Percentiles rank a stretch among this genome's conserved stretches.
Evolutionary conservation across 768 basidiomycete species (phyloP).

Genomic region (Tylopilus plumbeoviolaceoides): DNA sequence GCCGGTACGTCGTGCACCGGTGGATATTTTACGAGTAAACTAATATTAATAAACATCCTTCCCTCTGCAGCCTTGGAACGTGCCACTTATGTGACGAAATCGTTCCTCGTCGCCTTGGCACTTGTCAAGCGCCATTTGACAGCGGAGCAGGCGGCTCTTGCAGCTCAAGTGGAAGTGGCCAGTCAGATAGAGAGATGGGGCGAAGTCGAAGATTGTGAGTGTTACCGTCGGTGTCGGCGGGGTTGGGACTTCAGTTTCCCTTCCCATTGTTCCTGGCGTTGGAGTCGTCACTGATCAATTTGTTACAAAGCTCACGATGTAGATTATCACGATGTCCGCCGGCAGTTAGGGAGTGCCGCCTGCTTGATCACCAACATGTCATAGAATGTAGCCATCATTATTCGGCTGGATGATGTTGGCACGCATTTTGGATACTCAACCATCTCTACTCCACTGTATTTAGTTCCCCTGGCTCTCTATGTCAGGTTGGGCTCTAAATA

Average conservation of each 20-base stretch:
- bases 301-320: conserved; percentile 86
- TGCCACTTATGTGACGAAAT: conserved; percentile 84
- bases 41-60: not conserved
- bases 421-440: conserved; percentile 2
- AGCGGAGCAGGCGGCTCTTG: conserved; percentile 80
- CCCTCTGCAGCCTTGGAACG: conserved; percentile 76
- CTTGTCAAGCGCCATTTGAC: conserved; percentile 72
- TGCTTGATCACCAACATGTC: conserved; percentile 46
- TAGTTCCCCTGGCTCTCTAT: conserved; percentile 8
- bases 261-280: not conserved
- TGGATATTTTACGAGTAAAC: not conserved
- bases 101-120: conserved; percentile 83
- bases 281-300: conserved; percentile 11
- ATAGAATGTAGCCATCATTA: conserved; percentile 15
- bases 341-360: conserved; percentile 78
- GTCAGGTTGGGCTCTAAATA: conserved; percentile 9
- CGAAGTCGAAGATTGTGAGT: conserved; percentile 98
- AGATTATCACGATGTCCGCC: conserved; percentile 89
- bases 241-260: conserved; percentile 2
- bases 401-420: conserved; percentile 5
- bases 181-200: conserved; percentile 98
- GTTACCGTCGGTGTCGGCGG: not conserved
- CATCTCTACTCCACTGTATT: not conserved
- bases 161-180: conserved; percentile 87
- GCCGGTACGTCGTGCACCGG: conserved; percentile 57